These are phyloP conservation scores for Botrytis sinoallii DNA, from an alignment of 2,329 filamentous ascomycete species.

Conservation along the genomic window DNA sequence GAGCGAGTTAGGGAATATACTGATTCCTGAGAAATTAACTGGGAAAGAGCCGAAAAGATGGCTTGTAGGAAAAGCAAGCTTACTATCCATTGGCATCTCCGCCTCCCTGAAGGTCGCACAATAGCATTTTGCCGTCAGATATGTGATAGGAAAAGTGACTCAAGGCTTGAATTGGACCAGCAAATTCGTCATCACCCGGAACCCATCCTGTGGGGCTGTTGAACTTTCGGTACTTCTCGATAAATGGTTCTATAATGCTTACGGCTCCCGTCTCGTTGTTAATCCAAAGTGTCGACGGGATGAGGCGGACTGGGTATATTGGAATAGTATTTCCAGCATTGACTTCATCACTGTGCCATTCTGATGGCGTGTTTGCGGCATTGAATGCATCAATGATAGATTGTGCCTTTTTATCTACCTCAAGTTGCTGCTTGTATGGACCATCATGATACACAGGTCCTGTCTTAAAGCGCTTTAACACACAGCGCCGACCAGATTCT, in stretches of 20 bases:
- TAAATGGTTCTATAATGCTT: neutral
- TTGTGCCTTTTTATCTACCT: neutral
- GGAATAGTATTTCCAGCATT: neutral
- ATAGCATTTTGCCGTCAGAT: neutral
- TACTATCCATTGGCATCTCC: neutral
- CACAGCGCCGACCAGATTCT: neutral
- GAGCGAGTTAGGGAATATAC: neutral
- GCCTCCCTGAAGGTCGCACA: neutral
- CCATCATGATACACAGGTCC: neutral
- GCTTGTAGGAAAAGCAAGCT: neutral
- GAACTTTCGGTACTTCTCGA: neutral
- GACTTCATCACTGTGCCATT: neutral
- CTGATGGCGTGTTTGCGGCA: neutral
- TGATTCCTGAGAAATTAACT: neutral
- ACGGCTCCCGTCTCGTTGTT: neutral
- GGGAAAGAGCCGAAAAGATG: no score
- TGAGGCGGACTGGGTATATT: neutral
- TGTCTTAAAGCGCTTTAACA: neutral
- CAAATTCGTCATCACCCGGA: neutral
- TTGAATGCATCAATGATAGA: neutral
- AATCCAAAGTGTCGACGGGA: neutral
- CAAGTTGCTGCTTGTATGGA: neutral
- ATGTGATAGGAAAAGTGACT: neutral
- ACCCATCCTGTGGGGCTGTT: neutral
- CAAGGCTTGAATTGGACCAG: neutral